Evolutionary conservation across 108 stramenopile genomes (phyloP), one percentile per base, ranked within the genome.

Genomic region (Pseudonitzschia delicatissima): DNA sequence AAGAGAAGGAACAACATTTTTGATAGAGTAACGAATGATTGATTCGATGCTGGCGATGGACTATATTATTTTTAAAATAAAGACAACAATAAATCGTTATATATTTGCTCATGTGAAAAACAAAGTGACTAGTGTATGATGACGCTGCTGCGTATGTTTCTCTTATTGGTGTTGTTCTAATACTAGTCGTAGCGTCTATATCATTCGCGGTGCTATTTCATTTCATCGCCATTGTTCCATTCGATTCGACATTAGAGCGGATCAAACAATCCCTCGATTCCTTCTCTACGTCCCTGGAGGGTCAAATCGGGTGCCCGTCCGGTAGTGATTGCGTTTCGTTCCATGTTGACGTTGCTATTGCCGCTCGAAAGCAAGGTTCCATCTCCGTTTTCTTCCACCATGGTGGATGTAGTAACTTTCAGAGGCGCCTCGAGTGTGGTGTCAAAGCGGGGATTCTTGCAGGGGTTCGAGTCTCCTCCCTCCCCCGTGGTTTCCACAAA

Each of bases 381-480:
- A 33, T 31, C 28, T 7, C 13, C 53, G 5, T 7, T 0, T 55
- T 12, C 53, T 42, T 42, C 40, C 28, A 33, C 28, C 6, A 23
- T 21, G 2, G 20, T 23, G 13, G 47, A 48, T 23, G 2, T 2
- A 23, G 20, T 23, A 23, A 33, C 53, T 29, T 55, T 55, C 25
- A 29, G 27, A 7, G 84, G 84, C 28, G 84, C 84, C 15, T 77
- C 76, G n/a, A 85, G 67, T 11, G 66, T 79, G 67, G 77, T 81
- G 35, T 85, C 84, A 69, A 63, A 82, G 25, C 79, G 45, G 3
- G 84, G 84, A 23, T 63, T 76, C 48, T 57, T 49, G 37, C 84
- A 85, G 15, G 84, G 84, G 77, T 85, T 82, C 5, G 81, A 82
- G 28, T 85, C 84, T 32, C 84, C 84, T n/a, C 84, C 81, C 20